These are phyloP conservation scores for Tulasnella sp. DNA, from an alignment of 768 basidiomycete genomes.

Conservation along the genomic window DNA sequence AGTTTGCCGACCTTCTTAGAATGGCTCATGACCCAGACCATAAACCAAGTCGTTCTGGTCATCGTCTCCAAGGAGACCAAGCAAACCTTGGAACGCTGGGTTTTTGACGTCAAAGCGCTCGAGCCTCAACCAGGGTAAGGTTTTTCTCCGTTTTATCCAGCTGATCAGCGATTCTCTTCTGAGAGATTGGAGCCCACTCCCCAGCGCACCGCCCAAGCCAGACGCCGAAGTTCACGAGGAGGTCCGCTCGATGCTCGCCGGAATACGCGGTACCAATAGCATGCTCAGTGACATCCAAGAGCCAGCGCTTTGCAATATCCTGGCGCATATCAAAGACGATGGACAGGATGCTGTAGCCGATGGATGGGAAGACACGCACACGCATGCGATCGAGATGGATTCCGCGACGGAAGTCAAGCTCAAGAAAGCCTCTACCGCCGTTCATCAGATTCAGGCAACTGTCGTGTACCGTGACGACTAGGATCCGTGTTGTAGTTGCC, in stretches of 20 bases:
- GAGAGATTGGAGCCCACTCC: not conserved
- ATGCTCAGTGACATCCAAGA: slow-evolving; percentile 27
- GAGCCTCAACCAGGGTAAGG: slow-evolving; percentile 12
- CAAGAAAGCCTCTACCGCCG: slow-evolving; percentile 20
- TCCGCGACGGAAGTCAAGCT: slow-evolving; percentile 22
- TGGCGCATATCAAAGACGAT: slow-evolving; percentile 20
- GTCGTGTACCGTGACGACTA: slow-evolving; percentile 17
- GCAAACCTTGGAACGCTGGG: slow-evolving; percentile 23
- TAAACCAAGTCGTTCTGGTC: slow-evolving; percentile 21
- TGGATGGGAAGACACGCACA: slow-evolving; percentile 21
- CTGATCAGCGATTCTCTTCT: slow-evolving; percentile 9
- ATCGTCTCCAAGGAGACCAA: slow-evolving; percentile 25
- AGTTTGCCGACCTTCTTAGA: slow-evolving; percentile 4
- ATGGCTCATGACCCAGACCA: slow-evolving; percentile 17
- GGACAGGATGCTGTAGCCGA: not conserved
- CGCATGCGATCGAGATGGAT: slow-evolving; percentile 20
- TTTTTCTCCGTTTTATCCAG: slow-evolving; percentile 9
- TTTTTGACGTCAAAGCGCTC: slow-evolving; percentile 20
- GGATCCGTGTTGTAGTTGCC: not conserved
- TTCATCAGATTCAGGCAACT: slow-evolving; percentile 17
- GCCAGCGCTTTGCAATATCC: slow-evolving; percentile 25
- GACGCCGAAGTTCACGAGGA: slow-evolving; percentile 14
- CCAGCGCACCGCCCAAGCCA: slow-evolving; percentile 13
- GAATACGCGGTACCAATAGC: slow-evolving; percentile 22
- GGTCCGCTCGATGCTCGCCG: slow-evolving; percentile 23